Evolutionary conservation across 2,329 filamentous ascomycete genomes (phyloP).

Genomic region (Apiospora sp.): DNA sequence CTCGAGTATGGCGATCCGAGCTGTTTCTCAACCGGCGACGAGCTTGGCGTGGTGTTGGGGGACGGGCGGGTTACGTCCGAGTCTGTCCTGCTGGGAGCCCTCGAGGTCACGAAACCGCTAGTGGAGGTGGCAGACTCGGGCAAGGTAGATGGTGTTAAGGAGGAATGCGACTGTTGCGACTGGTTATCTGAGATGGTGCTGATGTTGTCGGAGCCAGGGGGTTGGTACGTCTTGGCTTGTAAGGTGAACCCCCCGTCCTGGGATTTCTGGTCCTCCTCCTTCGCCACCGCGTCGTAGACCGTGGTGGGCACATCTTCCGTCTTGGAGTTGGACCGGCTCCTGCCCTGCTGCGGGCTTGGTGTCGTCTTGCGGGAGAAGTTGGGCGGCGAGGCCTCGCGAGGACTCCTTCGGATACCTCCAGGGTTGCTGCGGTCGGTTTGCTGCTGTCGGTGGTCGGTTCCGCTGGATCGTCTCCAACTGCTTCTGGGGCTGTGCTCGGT

Average conservation of each 20-base stretch:
- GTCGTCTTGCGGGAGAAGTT: conserved; percentile 3
- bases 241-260: neutral
- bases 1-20: neutral
- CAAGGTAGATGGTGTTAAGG: neutral
- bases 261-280: neutral
- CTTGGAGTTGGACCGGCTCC: neutral
- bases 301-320: neutral
- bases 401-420: neutral
- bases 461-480: neutral
- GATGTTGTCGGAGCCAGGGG: neutral
- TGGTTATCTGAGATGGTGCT: too few species aligned
- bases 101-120: too few species aligned
- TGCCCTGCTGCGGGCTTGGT: neutral
- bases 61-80: too few species aligned
- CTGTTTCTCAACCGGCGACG: neutral
- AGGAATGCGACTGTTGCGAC: neutral
- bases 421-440: neutral
- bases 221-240: neutral
- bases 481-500: neutral
- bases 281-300: neutral
- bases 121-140: neutral
- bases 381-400: neutral
- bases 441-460: neutral
- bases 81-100: too few species aligned
- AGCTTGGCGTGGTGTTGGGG: neutral